These are phyloP conservation scores for Dryadomyces sulphureus DNA, from an alignment of 2,329 filamentous ascomycete genomes.

Conservation along the genomic window DNA sequence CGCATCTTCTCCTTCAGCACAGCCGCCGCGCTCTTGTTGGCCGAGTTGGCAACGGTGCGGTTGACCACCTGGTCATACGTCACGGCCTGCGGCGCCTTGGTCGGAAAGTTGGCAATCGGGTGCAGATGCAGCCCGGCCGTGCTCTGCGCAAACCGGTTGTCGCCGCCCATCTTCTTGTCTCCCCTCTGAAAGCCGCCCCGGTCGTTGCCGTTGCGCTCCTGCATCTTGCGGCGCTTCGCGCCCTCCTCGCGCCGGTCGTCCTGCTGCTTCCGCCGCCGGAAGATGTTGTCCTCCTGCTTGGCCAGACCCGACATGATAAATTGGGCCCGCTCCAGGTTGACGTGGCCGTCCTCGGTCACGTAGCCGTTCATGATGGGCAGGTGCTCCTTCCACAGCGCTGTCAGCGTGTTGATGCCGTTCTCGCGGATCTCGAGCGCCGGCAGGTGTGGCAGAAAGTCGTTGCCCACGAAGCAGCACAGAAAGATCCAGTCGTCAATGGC, in stretches of 20 bases:
- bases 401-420: conserved; percentile 90
- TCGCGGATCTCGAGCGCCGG: conserved; percentile 96
- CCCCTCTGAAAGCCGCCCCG: background rate
- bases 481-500: conserved; percentile 98
- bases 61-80: conserved; percentile 86
- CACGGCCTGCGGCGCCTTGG: conserved; percentile 39
- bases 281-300: conserved; percentile 87
- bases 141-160: conserved; percentile 10
- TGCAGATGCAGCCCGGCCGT: conserved; percentile 12
- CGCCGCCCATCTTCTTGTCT: conserved; percentile 5
- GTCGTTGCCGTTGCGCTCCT: conserved; percentile 30
- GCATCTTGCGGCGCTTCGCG: conserved; percentile 62
- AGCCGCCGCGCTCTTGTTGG: conserved; percentile 90
- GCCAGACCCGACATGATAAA: conserved; percentile 77
- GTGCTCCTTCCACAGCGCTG: conserved; percentile 93
- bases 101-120: conserved; percentile 34
- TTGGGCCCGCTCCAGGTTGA: conserved; percentile 76
- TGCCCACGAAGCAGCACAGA: conserved; percentile 97
- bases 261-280: conserved; percentile 70
- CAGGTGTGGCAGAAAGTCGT: conserved; percentile 93
- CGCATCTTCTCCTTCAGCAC: conserved; percentile 66
- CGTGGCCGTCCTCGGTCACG: conserved; percentile 85
- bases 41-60: conserved; percentile 46
- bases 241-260: conserved; percentile 74
- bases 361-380: conserved; percentile 87